These are phyloP conservation scores for Pholiota conissans DNA, from an alignment of 768 basidiomycete species.

Conservation along the genomic window DNA sequence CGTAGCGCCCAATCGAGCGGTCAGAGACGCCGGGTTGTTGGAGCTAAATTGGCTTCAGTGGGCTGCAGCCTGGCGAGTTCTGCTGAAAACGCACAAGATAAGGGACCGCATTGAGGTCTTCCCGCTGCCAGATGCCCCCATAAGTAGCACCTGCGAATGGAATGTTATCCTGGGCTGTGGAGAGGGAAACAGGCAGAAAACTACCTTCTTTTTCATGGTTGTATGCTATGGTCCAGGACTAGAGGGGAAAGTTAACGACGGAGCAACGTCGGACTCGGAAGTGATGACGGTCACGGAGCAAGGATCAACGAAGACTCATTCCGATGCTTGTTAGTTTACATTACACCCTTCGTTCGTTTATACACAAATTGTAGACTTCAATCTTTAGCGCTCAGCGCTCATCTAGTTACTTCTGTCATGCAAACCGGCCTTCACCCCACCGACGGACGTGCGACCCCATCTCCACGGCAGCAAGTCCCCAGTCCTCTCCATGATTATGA, in stretches of 20 bases:
- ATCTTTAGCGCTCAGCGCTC: conserved; percentile 5
- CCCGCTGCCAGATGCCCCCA: conserved; percentile 95
- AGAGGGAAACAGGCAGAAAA: conserved; percentile 17
- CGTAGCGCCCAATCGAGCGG: conserved; percentile 90
- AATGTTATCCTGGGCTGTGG: conserved; percentile 20
- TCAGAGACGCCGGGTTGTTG: conserved; percentile 91
- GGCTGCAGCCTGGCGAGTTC: conserved; percentile 3
- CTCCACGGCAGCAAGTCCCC: conserved; percentile 96
- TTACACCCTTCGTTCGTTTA: background rate
- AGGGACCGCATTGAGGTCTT: conserved; percentile 99
- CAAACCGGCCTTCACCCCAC: conserved; percentile 75
- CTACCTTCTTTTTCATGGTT: conserved; percentile 66
- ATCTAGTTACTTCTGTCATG: conserved; percentile 19
- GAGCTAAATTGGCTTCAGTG: conserved; percentile 52
- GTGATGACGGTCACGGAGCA: conserved; percentile 8
- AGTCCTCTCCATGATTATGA: conserved; percentile 98
- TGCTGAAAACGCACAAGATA: conserved; percentile 77
- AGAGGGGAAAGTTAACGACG: background rate
- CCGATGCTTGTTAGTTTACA: background rate
- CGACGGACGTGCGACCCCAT: conserved; percentile 69
- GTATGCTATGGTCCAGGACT: conserved; percentile 1
- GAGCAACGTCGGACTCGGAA: background rate
- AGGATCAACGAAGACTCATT: background rate
- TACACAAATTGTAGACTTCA: background rate
- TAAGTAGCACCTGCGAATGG: conserved; percentile 78